A percentile compares a stretch with the other conserved stretches of the same genome.
Evolutionary conservation across 108 stramenopile genomes (phyloP).

Genomic region (Skeletonema potamos): DNA sequence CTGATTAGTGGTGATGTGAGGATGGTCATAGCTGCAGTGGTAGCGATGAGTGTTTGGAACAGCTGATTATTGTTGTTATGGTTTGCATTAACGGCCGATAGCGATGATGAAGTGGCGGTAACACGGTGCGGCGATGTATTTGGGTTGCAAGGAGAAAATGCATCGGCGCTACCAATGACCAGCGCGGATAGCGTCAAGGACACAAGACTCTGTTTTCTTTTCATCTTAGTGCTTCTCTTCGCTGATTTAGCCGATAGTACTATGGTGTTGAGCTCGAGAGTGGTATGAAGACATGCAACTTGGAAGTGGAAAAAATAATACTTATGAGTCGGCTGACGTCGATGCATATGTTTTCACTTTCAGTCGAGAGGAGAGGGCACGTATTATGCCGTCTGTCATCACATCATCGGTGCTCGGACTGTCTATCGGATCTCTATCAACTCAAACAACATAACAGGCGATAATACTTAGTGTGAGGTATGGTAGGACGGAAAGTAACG

Average conservation of each 20-base stretch:
- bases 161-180: background rate
- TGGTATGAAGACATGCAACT: background rate
- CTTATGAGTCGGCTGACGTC: background rate
- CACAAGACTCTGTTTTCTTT: background rate
- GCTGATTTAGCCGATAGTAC: background rate
- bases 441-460: too few species aligned
- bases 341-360: background rate
- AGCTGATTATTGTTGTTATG: background rate
- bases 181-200: background rate
- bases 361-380: too few species aligned
- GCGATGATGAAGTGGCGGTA: background rate
- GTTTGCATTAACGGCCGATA: background rate
- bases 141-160: background rate
- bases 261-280: background rate
- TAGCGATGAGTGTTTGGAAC: background rate
- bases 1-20: slow-evolving; percentile 1
- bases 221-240: background rate
- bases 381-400: background rate
- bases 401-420: too few species aligned
- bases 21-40: slow-evolving; percentile 15
- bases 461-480: too few species aligned
- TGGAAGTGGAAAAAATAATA: background rate
- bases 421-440: too few species aligned
- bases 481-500: too few species aligned
- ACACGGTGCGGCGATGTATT: background rate